These are phyloP conservation scores for Tanacetum coccineum DNA, from an alignment of 129 eudicot species.

Conservation along the genomic window DNA sequence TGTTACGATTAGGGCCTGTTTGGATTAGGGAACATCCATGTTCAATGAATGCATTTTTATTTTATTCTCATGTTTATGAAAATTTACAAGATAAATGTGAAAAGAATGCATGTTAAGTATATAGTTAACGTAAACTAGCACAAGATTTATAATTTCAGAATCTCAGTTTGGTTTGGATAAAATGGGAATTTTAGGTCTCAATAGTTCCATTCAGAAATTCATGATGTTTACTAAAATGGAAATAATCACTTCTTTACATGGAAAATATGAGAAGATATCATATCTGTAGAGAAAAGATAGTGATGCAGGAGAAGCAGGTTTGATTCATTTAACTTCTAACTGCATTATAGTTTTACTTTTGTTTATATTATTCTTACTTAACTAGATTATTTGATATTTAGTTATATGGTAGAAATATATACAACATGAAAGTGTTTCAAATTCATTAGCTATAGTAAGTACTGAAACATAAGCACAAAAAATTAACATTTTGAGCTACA, in stretches of 20 bases:
- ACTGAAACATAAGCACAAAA: neutral
- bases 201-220: too few species aligned
- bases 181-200: too few species aligned
- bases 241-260: constrained; percentile 29
- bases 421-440: neutral
- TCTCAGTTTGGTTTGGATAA: too few species aligned
- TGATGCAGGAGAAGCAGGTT: constrained; percentile 83
- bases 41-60: too few species aligned
- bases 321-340: neutral
- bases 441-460: neutral
- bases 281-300: constrained; percentile 68
- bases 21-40: too few species aligned
- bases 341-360: neutral
- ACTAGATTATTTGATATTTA: neutral
- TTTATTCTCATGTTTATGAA: too few species aligned
- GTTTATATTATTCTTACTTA: neutral
- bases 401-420: neutral
- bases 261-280: constrained; percentile 34
- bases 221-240: constrained; percentile 39
- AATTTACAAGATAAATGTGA: too few species aligned
- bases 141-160: too few species aligned
- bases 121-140: too few species aligned
- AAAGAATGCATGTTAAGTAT: too few species aligned
- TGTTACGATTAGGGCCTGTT: too few species aligned
- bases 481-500: neutral